Evolutionary conservation across 1,139 yeast genomes (phyloP).

Genomic region (Debaryomycetaceae sp.): DNA sequence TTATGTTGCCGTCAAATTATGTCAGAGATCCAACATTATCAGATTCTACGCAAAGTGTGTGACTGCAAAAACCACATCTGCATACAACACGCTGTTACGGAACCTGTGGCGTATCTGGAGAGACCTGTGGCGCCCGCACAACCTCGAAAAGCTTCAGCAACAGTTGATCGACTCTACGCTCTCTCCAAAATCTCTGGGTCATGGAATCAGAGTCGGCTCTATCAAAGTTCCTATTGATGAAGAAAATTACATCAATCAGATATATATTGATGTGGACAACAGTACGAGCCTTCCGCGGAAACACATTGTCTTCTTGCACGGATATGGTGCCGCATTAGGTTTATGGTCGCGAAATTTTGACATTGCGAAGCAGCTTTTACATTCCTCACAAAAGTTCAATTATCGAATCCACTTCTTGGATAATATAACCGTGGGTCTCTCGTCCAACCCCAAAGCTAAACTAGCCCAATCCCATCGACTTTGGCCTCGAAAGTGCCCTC

Average conservation of each 20-base stretch:
- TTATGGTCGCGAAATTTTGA: constrained; percentile 74
- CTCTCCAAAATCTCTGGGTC: no score
- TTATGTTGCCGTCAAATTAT: no score
- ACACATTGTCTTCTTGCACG: constrained; percentile 68
- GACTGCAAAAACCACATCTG: no score
- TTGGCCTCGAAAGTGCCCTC: background rate
- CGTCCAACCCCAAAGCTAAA: constrained; percentile 50
- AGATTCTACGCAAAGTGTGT: no score
- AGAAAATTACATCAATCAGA: constrained; percentile 24
- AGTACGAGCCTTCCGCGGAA: constrained; percentile 8
- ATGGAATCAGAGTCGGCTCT: constrained; percentile 11
- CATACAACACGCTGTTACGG: constrained; percentile 1
- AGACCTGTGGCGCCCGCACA: constrained; percentile 16
- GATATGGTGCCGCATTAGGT: constrained; percentile 85
- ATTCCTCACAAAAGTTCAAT: constrained; percentile 23
- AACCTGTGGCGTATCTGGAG: constrained; percentile 16
- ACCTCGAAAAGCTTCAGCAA: constrained; percentile 22
- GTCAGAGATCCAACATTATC: no score
- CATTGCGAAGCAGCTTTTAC: constrained; percentile 26
- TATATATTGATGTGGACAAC: constrained; percentile 12
- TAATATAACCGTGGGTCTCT: constrained; percentile 74
- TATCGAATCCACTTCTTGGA: constrained; percentile 65
- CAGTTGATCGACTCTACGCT: constrained; percentile 27
- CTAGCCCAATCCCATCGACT: constrained; percentile 25
- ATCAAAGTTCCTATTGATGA: constrained; percentile 16